Base-by-base conservation (phyloP, 2,329 filamentous ascomycete species). In the Exophiala bonariae region DNA sequence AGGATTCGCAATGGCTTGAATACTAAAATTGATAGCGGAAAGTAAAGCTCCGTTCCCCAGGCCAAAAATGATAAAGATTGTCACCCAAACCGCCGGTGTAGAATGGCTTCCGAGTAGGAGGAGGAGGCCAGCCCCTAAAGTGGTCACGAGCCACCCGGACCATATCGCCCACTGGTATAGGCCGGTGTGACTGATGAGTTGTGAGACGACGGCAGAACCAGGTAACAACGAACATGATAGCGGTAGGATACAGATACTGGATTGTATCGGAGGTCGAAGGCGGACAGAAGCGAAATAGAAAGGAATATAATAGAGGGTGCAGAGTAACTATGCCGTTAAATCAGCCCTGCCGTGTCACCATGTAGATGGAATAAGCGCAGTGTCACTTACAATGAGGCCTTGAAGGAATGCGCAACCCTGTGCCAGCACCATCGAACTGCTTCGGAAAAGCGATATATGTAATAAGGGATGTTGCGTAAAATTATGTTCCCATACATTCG, bases 271-370 rank as follows among this genome's bases (percentile, higher is more conserved):
- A 0, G 60, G 54, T 3, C 59, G 31, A 8, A 33, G 22, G 2
- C 22, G 26, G 31, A 52, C 49, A 6, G 31, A 39, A 32, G 70
- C 74, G 33, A 75, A 59, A 0, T 66, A 61, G 34, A 69, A 55
- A 40, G 71, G 28, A 18, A 80, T 60, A 0, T 76, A 72, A 51
- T 74, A 73, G 2, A 75, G n/a, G n/a, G n/a, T n/a, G n/a, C 45
- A 13, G 64, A 63, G 11, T 62, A 62, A 31, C 69, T 68, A 73
- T 51, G 69, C 72, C 47, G 16, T 75, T 54, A 2, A n/a, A n/a
- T n/a, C n/a, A n/a, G n/a, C n/a, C n/a, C n/a, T n/a, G n/a, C n/a
- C n/a, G n/a, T n/a, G n/a, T n/a, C n/a, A n/a, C n/a, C n/a, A n/a
- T n/a, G n/a, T n/a, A n/a, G n/a, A n/a, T n/a, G n/a, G n/a, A n/a